phyloP scores from a whole-genome alignment of 192 early-diverging fungal species.

The Coemansia sp. region DNA sequence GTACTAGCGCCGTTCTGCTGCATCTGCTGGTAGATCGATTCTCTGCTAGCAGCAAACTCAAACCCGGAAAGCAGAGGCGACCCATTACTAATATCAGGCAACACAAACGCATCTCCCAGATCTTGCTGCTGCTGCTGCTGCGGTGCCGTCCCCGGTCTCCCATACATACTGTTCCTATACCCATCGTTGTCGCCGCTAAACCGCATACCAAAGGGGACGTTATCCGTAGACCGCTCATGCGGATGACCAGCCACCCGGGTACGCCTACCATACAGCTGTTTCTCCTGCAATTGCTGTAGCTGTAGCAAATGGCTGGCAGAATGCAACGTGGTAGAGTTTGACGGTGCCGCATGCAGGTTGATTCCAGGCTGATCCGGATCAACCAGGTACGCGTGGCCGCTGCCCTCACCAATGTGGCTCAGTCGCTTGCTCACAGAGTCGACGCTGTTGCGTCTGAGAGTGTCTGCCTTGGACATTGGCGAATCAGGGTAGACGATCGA shows the following conservation, averaged over 20 bases:
- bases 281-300: constrained; percentile 16
- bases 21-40: constrained; percentile 14
- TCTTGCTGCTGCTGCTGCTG: no score
- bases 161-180: neutral
- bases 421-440: constrained; percentile 33
- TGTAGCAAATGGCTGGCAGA: constrained; percentile 34
- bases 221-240: neutral
- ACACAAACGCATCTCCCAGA: constrained; percentile 15
- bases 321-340: constrained; percentile 48
- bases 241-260: neutral
- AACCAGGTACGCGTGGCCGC: constrained; percentile 46
- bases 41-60: constrained; percentile 30
- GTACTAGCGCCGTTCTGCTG: neutral
- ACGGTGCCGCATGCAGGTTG: constrained; percentile 37
- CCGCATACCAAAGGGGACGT: constrained; percentile 23
- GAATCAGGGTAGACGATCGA: constrained; percentile 55
- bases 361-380: constrained; percentile 35
- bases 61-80: constrained; percentile 36
- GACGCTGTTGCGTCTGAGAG: constrained; percentile 32
- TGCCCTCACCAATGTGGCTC: constrained; percentile 12
- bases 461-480: constrained; percentile 54
- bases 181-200: constrained; percentile 30
- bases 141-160: neutral
- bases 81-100: constrained; percentile 38
- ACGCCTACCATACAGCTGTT: constrained; percentile 7